A percentile compares a stretch with the other conserved stretches of the same genome.
These are phyloP conservation scores for Cytospora leucostoma DNA, from an alignment of 2,329 filamentous ascomycete species.

Conservation along the genomic window DNA sequence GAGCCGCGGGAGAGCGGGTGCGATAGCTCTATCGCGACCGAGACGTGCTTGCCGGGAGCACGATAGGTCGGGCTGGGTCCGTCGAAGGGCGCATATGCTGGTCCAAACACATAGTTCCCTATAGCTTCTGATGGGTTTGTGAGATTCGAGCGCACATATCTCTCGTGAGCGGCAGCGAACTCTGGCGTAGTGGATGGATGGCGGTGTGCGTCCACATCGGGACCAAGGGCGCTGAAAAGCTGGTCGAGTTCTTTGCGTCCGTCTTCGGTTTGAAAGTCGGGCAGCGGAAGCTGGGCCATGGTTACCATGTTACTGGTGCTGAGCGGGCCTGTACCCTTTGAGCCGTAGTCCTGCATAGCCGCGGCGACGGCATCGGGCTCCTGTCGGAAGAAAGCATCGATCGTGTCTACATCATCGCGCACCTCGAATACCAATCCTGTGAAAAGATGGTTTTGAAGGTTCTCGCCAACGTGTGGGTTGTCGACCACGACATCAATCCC, in stretches of 20 bases:
- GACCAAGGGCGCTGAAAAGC: neutral
- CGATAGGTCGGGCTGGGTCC: conserved; percentile 1
- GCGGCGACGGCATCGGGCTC: conserved; percentile 17
- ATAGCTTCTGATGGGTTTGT: neutral
- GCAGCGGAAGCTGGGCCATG: conserved; percentile 27
- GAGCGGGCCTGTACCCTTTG: conserved; percentile 15
- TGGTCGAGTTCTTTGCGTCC: conserved; percentile 9
- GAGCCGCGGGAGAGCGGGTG: conserved; percentile 31
- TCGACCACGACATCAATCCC: conserved; percentile 30
- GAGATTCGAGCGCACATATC: conserved; percentile 1
- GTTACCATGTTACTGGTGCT: conserved; percentile 27
- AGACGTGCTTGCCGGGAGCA: conserved; percentile 20
- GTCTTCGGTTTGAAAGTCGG: conserved; percentile 4
- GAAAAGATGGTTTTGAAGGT: conserved; percentile 25
- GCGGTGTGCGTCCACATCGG: neutral
- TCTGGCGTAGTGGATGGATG: conserved; percentile 13
- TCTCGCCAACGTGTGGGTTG: conserved; percentile 33
- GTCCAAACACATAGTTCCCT: conserved; percentile 3
- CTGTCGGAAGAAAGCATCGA: conserved; percentile 21
- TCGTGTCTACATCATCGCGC: conserved; percentile 8
- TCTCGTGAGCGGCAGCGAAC: neutral
- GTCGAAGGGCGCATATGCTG: conserved; percentile 12
- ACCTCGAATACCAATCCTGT: conserved; percentile 6
- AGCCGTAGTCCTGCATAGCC: conserved; percentile 12
- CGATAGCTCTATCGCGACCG: conserved; percentile 21